Conservation (phyloP, 169 alveolate species). For the Cyclospora cayetanensis region DNA sequence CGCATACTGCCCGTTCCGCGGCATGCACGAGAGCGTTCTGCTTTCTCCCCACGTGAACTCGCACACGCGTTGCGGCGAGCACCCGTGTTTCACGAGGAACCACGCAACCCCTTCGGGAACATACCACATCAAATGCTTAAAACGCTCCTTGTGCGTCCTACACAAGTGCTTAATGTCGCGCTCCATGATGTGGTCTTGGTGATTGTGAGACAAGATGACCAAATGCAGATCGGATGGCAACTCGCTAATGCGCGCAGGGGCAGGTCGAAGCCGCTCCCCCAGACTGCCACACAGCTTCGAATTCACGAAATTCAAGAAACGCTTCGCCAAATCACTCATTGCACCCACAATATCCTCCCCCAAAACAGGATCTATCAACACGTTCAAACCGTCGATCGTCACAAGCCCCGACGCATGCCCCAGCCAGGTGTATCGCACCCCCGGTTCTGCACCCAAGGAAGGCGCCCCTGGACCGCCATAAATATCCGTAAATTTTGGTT, state of each 20-base stretch:
- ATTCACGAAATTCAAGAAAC: background rate
- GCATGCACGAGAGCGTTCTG: slow-evolving; percentile 31
- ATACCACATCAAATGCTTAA: slow-evolving; percentile 25
- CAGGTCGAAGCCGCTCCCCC: slow-evolving; percentile 42
- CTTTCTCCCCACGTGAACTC: slow-evolving; percentile 69
- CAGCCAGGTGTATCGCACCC: slow-evolving; percentile 62
- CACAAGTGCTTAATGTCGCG: slow-evolving; percentile 15
- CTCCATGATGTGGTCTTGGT: slow-evolving; percentile 69
- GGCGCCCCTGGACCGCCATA: slow-evolving; percentile 66
- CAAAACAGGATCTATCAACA: slow-evolving; percentile 53
- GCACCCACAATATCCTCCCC: slow-evolving; percentile 57
- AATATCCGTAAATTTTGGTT: slow-evolving; percentile 28
- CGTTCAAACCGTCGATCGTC: slow-evolving; percentile 40
- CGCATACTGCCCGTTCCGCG: slow-evolving; percentile 21
- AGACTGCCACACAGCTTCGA: slow-evolving; percentile 36
- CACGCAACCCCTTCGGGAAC: slow-evolving; percentile 67
- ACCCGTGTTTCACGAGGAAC: slow-evolving; percentile 59
- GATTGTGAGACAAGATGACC: slow-evolving; percentile 51
- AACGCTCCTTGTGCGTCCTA: background rate
- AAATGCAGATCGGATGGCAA: slow-evolving; percentile 27
- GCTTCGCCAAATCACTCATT: slow-evolving; percentile 24
- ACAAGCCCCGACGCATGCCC: slow-evolving; percentile 61
- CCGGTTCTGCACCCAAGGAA: background rate
- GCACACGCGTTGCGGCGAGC: slow-evolving; percentile 20
- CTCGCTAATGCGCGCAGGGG: background rate